A percentile compares a stretch with the other conserved stretches of the same genome.
Evolutionary conservation across 2,329 filamentous ascomycete species (phyloP).

Genomic region (Trichoderma arundinaceum): DNA sequence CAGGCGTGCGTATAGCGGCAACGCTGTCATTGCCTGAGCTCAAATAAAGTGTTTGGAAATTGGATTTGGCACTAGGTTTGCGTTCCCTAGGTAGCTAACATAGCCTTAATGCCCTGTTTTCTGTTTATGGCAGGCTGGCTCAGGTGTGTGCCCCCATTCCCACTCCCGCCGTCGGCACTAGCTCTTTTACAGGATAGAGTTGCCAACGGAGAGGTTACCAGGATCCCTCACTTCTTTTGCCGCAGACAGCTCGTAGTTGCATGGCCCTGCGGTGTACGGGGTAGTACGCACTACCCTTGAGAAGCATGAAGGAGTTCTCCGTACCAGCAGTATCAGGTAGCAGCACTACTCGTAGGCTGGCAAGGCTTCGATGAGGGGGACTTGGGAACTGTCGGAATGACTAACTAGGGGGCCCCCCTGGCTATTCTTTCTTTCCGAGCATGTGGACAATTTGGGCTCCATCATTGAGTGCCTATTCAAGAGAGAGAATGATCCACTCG

Average conservation of each 20-base stretch:
- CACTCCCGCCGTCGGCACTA: conserved; percentile 13
- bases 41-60: neutral
- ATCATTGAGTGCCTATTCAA: conserved; percentile 30
- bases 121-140: conserved; percentile 4
- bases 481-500: conserved; percentile 25
- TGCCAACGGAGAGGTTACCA: neutral
- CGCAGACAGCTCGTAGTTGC: conserved; percentile 9
- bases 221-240: neutral
- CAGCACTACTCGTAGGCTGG: neutral
- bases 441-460: conserved; percentile 30
- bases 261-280: neutral
- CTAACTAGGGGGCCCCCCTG: conserved; percentile 20
- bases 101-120: neutral
- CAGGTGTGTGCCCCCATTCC: neutral
- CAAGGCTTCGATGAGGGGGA: conserved; percentile 20
- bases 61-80: neutral
- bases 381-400: conserved; percentile 10
- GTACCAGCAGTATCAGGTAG: neutral
- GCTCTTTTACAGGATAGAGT: neutral
- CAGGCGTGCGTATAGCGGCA: neutral
- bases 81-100: neutral
- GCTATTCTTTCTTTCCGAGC: conserved; percentile 29
- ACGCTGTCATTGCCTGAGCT: neutral
- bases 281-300: neutral
- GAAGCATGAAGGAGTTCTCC: conserved; percentile 13